These are phyloP conservation scores for Trichomonas tenax DNA, from an alignment of 208 protist species.

Conservation along the genomic window DNA sequence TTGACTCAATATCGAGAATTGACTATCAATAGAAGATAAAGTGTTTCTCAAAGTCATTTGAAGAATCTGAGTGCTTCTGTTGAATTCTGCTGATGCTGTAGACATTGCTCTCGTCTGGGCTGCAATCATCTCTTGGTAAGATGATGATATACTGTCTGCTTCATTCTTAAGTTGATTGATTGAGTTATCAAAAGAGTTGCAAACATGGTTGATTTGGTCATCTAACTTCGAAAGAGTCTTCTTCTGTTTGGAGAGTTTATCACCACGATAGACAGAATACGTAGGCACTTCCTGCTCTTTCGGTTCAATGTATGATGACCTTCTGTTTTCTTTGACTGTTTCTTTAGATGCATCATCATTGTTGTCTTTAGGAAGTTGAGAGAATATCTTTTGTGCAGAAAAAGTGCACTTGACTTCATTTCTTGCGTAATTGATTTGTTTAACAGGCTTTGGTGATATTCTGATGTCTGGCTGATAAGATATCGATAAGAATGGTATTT, in stretches of 20 bases:
- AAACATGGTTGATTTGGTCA: neutral
- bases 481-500: neutral
- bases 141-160: neutral
- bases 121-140: neutral
- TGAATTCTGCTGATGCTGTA: neutral
- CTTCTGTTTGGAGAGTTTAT: neutral
- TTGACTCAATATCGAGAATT: neutral
- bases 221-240: neutral
- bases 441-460: neutral
- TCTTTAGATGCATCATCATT: neutral
- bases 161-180: neutral
- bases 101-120: neutral
- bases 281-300: neutral
- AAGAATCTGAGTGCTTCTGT: neutral
- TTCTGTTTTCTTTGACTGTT: neutral
- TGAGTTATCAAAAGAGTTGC: neutral
- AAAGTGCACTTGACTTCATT: neutral
- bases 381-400: neutral
- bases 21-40: neutral
- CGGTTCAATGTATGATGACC: neutral
- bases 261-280: neutral
- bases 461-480: neutral
- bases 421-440: neutral
- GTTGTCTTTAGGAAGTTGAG: neutral
- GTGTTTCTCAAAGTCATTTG: neutral